Conservation (phyloP, 2,329 filamentous ascomycete genomes). For the Hymenoscyphus linearis region DNA sequence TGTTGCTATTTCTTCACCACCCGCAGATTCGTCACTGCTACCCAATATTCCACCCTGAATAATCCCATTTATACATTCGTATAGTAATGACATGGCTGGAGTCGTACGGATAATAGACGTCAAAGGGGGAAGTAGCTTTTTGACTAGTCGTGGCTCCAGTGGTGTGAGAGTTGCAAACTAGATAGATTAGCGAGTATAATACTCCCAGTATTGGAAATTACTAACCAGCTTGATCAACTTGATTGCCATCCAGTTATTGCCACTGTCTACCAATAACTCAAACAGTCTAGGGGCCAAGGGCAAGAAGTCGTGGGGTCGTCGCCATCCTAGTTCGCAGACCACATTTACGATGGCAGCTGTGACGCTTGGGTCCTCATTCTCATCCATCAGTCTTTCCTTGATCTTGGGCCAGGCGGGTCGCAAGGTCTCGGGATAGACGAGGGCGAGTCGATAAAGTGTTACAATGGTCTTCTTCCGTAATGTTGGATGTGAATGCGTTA, state of each 20-base stretch:
- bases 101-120: slow-evolving; percentile 93
- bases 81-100: slow-evolving; percentile 93
- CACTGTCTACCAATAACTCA: slow-evolving; percentile 82
- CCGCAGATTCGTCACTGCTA: slow-evolving; percentile 70
- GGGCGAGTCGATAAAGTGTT: slow-evolving; percentile 83
- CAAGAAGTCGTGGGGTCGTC: slow-evolving; percentile 87
- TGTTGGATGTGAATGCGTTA: slow-evolving; percentile 78
- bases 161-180: slow-evolving; percentile 94
- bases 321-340: slow-evolving; percentile 91
- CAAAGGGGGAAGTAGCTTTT: slow-evolving; percentile 84
- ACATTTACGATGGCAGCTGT: slow-evolving; percentile 96
- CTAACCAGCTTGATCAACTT: slow-evolving; percentile 93
- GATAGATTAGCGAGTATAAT: neutral
- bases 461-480: slow-evolving; percentile 96
- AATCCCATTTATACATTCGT: slow-evolving; percentile 97
- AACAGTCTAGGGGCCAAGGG: slow-evolving; percentile 88
- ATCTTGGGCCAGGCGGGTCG: slow-evolving; percentile 95
- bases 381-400: slow-evolving; percentile 87
- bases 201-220: slow-evolving; percentile 12
- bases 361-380: slow-evolving; percentile 83
- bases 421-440: slow-evolving; percentile 95
- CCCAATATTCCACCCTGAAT: slow-evolving; percentile 94
- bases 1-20: slow-evolving; percentile 85
- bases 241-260: slow-evolving; percentile 99
- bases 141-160: slow-evolving; percentile 82